A percentile compares a stretch with the other conserved stretches of the same genome.
Evolutionary conservation across 164 flowering plant genomes (phyloP).

Genomic region (Umbellularia californica): DNA sequence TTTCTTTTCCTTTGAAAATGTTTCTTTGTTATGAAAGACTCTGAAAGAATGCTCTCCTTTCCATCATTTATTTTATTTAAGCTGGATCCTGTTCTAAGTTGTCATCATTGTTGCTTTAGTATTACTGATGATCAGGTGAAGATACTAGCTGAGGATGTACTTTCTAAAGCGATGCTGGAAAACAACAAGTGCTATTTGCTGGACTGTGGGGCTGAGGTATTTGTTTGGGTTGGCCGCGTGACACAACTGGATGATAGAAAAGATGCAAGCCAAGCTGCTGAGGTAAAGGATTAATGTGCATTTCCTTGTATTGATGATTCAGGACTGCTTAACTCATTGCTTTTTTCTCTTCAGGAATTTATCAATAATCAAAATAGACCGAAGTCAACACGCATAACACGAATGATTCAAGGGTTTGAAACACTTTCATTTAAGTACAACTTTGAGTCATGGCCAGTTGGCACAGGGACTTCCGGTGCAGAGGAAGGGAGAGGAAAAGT

Average conservation of each 20-base stretch:
- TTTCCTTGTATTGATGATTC: background rate
- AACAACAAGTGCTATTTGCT: slow-evolving; percentile 83
- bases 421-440: slow-evolving; percentile 85
- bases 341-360: slow-evolving; percentile 53
- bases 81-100: slow-evolving; percentile 13
- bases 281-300: slow-evolving; percentile 45
- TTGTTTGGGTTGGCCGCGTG: slow-evolving; percentile 98
- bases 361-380: slow-evolving; percentile 79
- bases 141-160: slow-evolving; percentile 61
- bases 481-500: slow-evolving; percentile 99
- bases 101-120: slow-evolving; percentile 33
- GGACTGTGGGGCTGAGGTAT: slow-evolving; percentile 92
- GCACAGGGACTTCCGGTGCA: slow-evolving; percentile 62
- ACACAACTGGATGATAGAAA: slow-evolving; percentile 97
- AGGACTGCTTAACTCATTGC: background rate
- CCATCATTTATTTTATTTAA: background rate
- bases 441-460: slow-evolving; percentile 95
- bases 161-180: slow-evolving; percentile 78
- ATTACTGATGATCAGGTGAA: slow-evolving; percentile 63
- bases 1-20: background rate
- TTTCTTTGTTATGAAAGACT: no score
- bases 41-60: background rate
- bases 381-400: slow-evolving; percentile 72
- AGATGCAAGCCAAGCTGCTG: slow-evolving; percentile 82
- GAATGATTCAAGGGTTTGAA: slow-evolving; percentile 95